These are phyloP conservation scores for Colletotrichum lindemuthianum DNA, from an alignment of 2,329 filamentous ascomycete species.

Conservation along the genomic window DNA sequence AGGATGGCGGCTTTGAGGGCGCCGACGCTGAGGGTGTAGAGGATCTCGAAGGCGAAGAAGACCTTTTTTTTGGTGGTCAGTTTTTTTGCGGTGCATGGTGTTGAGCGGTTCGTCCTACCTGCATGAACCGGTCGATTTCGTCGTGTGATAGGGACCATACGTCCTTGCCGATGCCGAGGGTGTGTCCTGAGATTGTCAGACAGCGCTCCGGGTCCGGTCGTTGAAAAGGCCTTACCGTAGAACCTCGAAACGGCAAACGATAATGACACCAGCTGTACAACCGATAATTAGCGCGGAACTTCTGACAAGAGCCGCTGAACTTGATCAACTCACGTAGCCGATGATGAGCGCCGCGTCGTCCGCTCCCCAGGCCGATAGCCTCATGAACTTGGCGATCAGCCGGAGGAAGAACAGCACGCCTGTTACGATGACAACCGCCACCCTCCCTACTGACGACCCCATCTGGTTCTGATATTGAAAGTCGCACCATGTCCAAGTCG, in stretches of 20 bases:
- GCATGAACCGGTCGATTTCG: conserved; percentile 19
- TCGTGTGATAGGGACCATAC: conserved; percentile 17
- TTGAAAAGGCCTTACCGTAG: background rate
- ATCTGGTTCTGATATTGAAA: conserved; percentile 9
- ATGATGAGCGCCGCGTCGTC: conserved; percentile 20
- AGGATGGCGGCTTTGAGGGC: conserved; percentile 50
- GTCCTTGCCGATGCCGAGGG: conserved; percentile 21
- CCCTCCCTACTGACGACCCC: background rate
- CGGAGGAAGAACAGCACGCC: conserved; percentile 16
- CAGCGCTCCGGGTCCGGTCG: too few relatives aligned
- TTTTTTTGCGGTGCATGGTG: too few relatives aligned
- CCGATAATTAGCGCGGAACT: too few relatives aligned
- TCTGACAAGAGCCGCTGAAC: too few relatives aligned
- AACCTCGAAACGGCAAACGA: conserved; percentile 25
- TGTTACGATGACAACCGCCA: conserved; percentile 4
- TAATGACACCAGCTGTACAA: conserved; percentile 5
- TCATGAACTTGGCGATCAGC: conserved; percentile 8
- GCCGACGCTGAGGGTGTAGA: conserved; percentile 46
- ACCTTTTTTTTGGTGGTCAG: background rate
- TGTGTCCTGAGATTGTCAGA: conserved; percentile 2
- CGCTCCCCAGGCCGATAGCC: conserved; percentile 21
- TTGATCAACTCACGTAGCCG: conserved; percentile 17
- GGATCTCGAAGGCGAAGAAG: conserved; percentile 25
- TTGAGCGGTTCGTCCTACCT: background rate
- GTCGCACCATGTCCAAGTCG: conserved; percentile 21